These are phyloP conservation scores for Tricholomella constricta DNA, from an alignment of 768 basidiomycete genomes.

Conservation along the genomic window DNA sequence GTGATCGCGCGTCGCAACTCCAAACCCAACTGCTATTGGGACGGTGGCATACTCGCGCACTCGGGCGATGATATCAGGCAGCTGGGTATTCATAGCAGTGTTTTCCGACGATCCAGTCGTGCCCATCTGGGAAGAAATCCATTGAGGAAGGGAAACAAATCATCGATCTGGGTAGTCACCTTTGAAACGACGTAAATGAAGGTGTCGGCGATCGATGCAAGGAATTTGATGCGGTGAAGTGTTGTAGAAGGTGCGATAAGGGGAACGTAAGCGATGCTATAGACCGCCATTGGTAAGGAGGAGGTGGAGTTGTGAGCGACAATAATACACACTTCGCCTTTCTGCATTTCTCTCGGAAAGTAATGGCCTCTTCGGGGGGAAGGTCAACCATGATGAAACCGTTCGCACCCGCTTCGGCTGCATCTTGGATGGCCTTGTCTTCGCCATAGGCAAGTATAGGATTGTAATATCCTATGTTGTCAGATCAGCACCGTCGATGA, in stretches of 20 bases:
- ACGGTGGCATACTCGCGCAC: constrained; percentile 78
- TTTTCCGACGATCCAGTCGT: constrained; percentile 90
- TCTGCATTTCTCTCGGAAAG: constrained; percentile 87
- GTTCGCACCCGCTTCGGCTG: constrained; percentile 87
- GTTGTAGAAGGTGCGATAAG: constrained; percentile 94
- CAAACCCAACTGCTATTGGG: constrained; percentile 95
- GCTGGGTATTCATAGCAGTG: constrained; percentile 67
- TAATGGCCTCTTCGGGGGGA: constrained; percentile 93
- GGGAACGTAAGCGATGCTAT: constrained; percentile 91
- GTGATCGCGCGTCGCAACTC: constrained; percentile 87
- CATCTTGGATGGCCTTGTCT: constrained; percentile 90
- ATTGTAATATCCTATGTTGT: constrained; percentile 87
- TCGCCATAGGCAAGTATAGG: constrained; percentile 95
- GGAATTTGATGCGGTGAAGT: constrained; percentile 83
- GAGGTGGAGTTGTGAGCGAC: background rate
- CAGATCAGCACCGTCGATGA: constrained; percentile 9
- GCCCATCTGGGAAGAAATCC: constrained; percentile 68
- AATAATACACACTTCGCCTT: constrained; percentile 64
- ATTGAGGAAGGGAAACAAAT: constrained; percentile 4
- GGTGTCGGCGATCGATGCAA: constrained; percentile 90
- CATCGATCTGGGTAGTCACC: constrained; percentile 38
- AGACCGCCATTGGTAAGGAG: background rate
- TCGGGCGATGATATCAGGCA: constrained; percentile 83
- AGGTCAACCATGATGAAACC: constrained; percentile 98
- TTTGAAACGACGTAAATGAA: constrained; percentile 99